Evolutionary conservation across 2,329 filamentous ascomycete genomes (phyloP).

Genomic region (Neofusicoccum parvum): DNA sequence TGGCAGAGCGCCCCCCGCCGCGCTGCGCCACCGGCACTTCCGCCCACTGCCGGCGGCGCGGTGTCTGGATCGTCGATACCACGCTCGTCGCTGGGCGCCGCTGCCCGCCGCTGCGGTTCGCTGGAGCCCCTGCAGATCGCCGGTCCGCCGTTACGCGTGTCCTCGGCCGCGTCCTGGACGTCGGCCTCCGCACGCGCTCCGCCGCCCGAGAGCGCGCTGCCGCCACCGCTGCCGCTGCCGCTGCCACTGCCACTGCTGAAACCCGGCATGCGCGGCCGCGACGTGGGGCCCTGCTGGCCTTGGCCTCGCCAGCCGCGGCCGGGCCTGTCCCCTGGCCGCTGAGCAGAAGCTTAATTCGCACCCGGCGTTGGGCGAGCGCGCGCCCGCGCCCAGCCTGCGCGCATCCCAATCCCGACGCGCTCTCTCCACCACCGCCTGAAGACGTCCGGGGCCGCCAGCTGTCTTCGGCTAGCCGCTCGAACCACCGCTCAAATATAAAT

Average conservation of each 20-base stretch:
- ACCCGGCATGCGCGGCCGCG: background rate
- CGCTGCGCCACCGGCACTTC: background rate
- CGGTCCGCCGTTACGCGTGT: background rate
- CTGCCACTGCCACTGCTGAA: background rate
- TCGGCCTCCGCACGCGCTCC: background rate
- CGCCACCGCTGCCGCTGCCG: too few species aligned
- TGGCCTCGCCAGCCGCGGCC: too few species aligned
- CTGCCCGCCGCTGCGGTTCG: slow-evolving; percentile 1
- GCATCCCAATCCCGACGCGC: slow-evolving; percentile 9
- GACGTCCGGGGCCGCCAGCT: slow-evolving; percentile 5
- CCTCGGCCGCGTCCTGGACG: background rate
- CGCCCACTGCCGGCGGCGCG: background rate
- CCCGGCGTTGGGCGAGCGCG: background rate
- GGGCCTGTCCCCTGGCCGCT: too few species aligned
- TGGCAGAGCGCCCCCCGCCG: too few species aligned
- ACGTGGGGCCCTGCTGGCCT: too few species aligned
- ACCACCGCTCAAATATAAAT: background rate
- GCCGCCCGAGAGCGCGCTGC: background rate
- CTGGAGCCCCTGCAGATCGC: slow-evolving; percentile 15
- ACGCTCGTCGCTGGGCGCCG: background rate
- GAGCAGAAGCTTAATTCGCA: slow-evolving; percentile 6
- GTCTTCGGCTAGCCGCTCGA: slow-evolving; percentile 3
- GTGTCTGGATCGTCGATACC: slow-evolving; percentile 4
- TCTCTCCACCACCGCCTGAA: slow-evolving; percentile 20
- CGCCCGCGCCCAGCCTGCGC: slow-evolving; percentile 16